phyloP scores from a whole-genome alignment of 768 basidiomycete species.

The Pisolithus albus region DNA sequence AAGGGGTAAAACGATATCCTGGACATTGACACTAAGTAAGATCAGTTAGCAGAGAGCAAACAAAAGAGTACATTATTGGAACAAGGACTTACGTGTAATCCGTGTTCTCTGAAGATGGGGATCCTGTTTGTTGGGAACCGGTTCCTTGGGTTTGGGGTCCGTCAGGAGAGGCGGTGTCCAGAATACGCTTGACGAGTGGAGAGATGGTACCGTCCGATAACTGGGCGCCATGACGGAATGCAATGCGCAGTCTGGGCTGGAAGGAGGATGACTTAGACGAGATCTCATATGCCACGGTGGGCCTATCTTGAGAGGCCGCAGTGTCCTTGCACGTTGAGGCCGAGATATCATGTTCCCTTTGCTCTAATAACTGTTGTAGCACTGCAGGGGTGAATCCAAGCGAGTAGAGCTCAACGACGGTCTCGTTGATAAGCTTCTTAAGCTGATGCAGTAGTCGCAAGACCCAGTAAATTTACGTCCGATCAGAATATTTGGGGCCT shows the following conservation, averaged over 20 bases:
- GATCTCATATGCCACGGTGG: constrained; percentile 52
- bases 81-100: constrained; percentile 7
- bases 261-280: constrained; percentile 38
- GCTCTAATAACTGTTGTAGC: constrained; percentile 37
- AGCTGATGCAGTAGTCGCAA: constrained; percentile 42
- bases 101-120: not conserved
- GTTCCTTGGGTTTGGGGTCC: constrained; percentile 1
- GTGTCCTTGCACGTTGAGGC: not conserved
- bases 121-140: not conserved
- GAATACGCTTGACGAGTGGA: constrained; percentile 9
- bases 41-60: constrained; percentile 5
- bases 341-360: constrained; percentile 7
- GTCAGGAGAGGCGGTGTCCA: not conserved
- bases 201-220: not conserved
- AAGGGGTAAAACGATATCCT: constrained; percentile 71
- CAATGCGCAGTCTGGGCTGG: constrained; percentile 54
- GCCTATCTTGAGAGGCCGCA: not conserved
- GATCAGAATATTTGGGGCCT: not conserved
- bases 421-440: constrained; percentile 83
- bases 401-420: constrained; percentile 68
- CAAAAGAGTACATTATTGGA: not conserved
- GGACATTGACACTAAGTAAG: constrained; percentile 2
- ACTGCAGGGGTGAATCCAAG: constrained; percentile 54
- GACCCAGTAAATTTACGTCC: no score
- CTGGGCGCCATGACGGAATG: constrained; percentile 23